Evolutionary conservation across 2,329 filamentous ascomycete species (phyloP), one percentile per base, ranked within the genome.

Genomic region (Sphaerulina populicola): DNA sequence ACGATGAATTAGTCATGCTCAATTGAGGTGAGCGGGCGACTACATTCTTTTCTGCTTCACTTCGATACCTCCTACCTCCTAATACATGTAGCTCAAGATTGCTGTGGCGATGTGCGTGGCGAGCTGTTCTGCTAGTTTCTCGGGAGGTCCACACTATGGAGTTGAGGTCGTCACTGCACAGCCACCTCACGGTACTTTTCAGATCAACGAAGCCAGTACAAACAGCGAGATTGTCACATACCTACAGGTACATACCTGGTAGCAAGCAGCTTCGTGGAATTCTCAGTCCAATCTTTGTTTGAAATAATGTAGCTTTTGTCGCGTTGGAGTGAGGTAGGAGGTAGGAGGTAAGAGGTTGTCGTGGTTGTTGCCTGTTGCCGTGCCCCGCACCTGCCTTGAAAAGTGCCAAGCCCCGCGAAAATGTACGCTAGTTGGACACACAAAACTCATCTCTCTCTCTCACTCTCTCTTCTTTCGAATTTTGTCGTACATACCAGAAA

Each of bases 401-500:
- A 11, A 35, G 31, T 35, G 31, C 31, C 31, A 35, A 35, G 31
- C 31, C 12, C 31, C 10, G 12, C 10, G 10, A n/a, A 35, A 35
- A 35, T 11, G 10, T 11, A n/a, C 31, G 31, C 31, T 35, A 35
- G 31, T 35, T 35, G 31, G 10, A 35, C 31, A 35, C 31, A 35
- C 31, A 35, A 35, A 35, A 35, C 31, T 35, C 31, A 7, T 35
- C 31, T 42, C 38, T 42, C 46, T 15, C 46, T 48, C 46, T 39
- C 37, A 11, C 46, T 33, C 46, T 48, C 45, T 39, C 37, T 31
- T 48, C 46, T 48, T 48, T 40, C 46, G 38, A 48, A 41, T 41
- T 37, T 42, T 42, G 46, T 48, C 46, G 11, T 48, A 47, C 46
- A 48, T 48, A 48, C 46, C 46, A 31, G 36, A 48, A 27, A 41